Evolutionary conservation across 192 early-diverging fungal species (phyloP).

Genomic region (Podila epigama): DNA sequence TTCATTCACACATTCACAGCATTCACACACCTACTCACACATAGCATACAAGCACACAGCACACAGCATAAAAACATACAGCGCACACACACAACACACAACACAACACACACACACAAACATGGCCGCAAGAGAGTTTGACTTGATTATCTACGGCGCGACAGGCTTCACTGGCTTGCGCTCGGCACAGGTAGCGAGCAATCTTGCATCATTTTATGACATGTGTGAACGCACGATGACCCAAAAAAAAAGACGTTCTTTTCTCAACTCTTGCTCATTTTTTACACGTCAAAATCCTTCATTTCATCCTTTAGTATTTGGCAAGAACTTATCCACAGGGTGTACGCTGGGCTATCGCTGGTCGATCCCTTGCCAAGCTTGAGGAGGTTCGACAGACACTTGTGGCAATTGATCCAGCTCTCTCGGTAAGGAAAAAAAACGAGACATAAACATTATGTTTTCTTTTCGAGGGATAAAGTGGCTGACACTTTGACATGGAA

Average conservation of each 20-base stretch:
- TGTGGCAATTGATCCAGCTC: constrained; percentile 54
- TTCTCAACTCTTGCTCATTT: neutral
- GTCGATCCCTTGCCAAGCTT: constrained; percentile 74
- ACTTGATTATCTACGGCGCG: constrained; percentile 75
- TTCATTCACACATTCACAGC: neutral
- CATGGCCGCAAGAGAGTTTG: constrained; percentile 60
- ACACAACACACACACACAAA: neutral
- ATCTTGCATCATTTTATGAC: neutral
- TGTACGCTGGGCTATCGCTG: constrained; percentile 80
- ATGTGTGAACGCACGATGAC: neutral
- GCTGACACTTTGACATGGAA: too few relatives aligned
- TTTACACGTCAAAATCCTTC: neutral
- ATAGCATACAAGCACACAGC: neutral
- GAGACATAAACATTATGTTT: too few relatives aligned
- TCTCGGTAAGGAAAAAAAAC: constrained; percentile 49
- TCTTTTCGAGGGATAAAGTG: too few relatives aligned
- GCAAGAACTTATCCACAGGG: constrained; percentile 23
- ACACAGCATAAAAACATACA: neutral
- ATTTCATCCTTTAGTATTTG: constrained; percentile 26
- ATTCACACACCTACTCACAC: neutral
- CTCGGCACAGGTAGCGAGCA: constrained; percentile 68
- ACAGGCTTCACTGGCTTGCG: constrained; percentile 85
- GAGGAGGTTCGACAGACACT: constrained; percentile 61
- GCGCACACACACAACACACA: neutral
- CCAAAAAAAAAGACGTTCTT: neutral